Conservation (phyloP, 192 early-diverging fungal genomes). For the Geranomyces michiganensis region DNA sequence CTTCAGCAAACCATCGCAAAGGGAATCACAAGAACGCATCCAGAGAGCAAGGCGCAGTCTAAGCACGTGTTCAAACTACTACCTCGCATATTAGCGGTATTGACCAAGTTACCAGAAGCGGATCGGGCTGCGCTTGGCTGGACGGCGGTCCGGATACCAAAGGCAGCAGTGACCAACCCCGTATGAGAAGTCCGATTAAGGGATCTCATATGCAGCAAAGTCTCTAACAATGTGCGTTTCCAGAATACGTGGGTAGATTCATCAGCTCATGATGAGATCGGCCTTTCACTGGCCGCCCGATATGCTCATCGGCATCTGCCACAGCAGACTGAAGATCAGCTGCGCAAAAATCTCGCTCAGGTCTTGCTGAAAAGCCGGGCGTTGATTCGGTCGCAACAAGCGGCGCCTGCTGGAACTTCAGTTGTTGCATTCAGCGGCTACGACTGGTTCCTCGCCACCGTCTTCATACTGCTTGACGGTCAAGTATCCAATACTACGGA, state of each 20-base stretch:
- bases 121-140: slow-evolving; percentile 6
- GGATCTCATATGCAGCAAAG: too few relatives aligned
- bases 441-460: slow-evolving; percentile 51
- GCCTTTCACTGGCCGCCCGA: slow-evolving; percentile 29
- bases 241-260: background rate
- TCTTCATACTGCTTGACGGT: slow-evolving; percentile 41
- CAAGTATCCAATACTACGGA: slow-evolving; percentile 9
- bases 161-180: background rate
- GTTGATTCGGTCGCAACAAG: slow-evolving; percentile 15
- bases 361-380: slow-evolving; percentile 8
- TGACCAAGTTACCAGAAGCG: slow-evolving; percentile 13
- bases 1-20: background rate
- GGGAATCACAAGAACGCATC: background rate
- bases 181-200: too few relatives aligned
- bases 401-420: background rate
- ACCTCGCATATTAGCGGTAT: background rate
- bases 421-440: slow-evolving; percentile 28
- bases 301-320: slow-evolving; percentile 35
- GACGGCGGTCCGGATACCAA: background rate
- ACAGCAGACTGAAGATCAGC: background rate
- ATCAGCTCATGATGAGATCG: slow-evolving; percentile 15
- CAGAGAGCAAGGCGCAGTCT: background rate
- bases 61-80: background rate
- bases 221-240: too few relatives aligned
- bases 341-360: slow-evolving; percentile 16